These are phyloP conservation scores for Anthracocystis panici-leucophaei DNA, from an alignment of 1,284 basidiomycete species.

Conservation along the genomic window DNA sequence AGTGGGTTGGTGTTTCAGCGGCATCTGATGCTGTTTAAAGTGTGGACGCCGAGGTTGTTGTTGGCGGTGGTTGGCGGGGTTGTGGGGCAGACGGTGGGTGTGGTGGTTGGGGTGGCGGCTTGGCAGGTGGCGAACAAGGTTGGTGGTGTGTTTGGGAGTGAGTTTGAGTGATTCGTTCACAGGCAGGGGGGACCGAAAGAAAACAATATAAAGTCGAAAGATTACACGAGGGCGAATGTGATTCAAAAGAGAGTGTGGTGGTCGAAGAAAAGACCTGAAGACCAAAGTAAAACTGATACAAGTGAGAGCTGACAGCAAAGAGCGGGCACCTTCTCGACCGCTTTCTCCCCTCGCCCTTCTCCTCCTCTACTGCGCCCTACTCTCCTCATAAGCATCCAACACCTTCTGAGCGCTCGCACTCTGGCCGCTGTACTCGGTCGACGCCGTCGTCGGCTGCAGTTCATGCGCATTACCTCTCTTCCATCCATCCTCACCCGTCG, in stretches of 20 bases:
- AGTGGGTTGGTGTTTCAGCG: constrained; percentile 81
- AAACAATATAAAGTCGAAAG: not conserved
- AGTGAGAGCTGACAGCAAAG: no score
- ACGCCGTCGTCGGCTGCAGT: constrained; percentile 23
- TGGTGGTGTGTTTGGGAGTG: constrained; percentile 46
- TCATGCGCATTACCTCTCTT: constrained; percentile 6
- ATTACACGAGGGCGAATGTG: not conserved
- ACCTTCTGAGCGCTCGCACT: constrained; percentile 28
- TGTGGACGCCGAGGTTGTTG: constrained; percentile 96
- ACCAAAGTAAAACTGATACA: no score
- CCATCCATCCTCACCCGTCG: not conserved
- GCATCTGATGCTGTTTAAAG: constrained; percentile 99
- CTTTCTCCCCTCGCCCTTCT: no score
- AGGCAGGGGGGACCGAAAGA: no score
- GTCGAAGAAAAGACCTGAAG: no score
- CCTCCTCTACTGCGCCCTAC: constrained; percentile 9
- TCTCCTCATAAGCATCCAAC: constrained; percentile 39
- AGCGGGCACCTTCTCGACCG: no score
- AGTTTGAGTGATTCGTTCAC: constrained; percentile 23
- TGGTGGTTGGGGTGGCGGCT: constrained; percentile 61
- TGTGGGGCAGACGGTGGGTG: constrained; percentile 71
- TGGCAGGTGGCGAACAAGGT: constrained; percentile 55
- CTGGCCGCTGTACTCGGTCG: constrained; percentile 3
- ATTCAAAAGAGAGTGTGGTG: no score
- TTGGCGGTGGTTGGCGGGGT: constrained; percentile 74